These are phyloP conservation scores for Nosema muscidifuracis DNA, from an alignment of 371 early-diverging fungal species.

Conservation along the genomic window DNA sequence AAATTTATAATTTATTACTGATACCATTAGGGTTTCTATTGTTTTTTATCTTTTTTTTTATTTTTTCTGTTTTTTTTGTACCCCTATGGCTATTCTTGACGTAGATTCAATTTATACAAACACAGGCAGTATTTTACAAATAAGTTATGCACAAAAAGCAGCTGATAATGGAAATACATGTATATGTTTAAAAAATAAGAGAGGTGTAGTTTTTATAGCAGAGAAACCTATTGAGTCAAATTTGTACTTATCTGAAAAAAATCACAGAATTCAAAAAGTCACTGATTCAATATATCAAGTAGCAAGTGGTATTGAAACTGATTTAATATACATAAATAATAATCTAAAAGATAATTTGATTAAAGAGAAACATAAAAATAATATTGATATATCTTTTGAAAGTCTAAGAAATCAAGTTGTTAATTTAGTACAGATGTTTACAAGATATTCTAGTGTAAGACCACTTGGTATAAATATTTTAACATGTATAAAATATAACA, in stretches of 20 bases:
- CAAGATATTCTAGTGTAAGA: conserved; percentile 40
- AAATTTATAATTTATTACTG: conserved; percentile 60
- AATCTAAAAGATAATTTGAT: conserved; percentile 21
- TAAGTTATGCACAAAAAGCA: conserved; percentile 91
- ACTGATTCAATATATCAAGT: conserved; percentile 85
- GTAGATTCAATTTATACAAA: conserved; percentile 96
- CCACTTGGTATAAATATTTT: conserved; percentile 60
- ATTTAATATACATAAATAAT: conserved; percentile 27
- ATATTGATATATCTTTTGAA: conserved; percentile 23
- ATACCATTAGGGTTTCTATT: conserved; percentile 38
- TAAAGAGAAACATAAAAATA: conserved; percentile 15
- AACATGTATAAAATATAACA: conserved; percentile 32
- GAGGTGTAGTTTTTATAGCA: conserved; percentile 91
- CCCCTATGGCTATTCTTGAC: conserved; percentile 57
- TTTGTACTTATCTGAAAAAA: conserved; percentile 76
- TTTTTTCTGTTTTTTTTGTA: background rate
- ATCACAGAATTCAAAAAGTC: conserved; percentile 77
- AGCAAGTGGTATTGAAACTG: conserved; percentile 91
- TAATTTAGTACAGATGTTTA: conserved; percentile 45
- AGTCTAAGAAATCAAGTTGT: conserved; percentile 33
- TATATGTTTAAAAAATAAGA: conserved; percentile 91
- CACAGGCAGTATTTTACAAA: conserved; percentile 96
- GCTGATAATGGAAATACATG: conserved; percentile 85
- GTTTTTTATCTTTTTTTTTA: background rate
- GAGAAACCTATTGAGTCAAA: conserved; percentile 85